Evolutionary conservation across 495 filamentous ascomycete genomes (phyloP).

Genomic region (Daldinia loculata): DNA sequence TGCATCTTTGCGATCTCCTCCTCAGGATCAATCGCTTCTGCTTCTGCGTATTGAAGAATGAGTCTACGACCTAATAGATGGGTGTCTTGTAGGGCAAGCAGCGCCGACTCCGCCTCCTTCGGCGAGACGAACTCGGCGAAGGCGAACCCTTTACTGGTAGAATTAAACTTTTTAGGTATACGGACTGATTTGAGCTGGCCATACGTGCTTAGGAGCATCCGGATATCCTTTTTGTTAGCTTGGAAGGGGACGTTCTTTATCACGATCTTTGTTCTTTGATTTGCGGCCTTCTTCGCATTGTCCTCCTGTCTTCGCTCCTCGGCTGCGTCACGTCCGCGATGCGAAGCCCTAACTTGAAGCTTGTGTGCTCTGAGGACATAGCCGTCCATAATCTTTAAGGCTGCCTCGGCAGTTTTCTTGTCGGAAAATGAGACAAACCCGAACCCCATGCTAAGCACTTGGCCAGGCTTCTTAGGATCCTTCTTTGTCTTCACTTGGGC

Average conservation of each 20-base stretch:
- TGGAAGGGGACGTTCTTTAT: slow-evolving; percentile 99
- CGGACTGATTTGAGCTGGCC: slow-evolving; percentile 91
- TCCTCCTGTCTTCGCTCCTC: slow-evolving; percentile 85
- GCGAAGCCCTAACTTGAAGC: slow-evolving; percentile 81
- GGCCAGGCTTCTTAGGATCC: slow-evolving; percentile 82
- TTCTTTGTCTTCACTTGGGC: slow-evolving; percentile 87
- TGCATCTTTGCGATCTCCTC: slow-evolving; percentile 96
- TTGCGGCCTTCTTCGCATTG: slow-evolving; percentile 72
- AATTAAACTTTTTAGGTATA: slow-evolving; percentile 93
- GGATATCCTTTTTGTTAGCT: slow-evolving; percentile 89
- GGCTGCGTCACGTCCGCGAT: slow-evolving; percentile 84
- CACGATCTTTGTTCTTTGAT: slow-evolving; percentile 86
- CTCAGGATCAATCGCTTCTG: slow-evolving; percentile 88
- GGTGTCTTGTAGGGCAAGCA: slow-evolving; percentile 88
- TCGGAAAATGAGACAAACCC: slow-evolving; percentile 90
- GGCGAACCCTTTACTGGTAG: slow-evolving; percentile 86
- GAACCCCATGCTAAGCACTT: slow-evolving; percentile 93
- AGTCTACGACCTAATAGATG: slow-evolving; percentile 90
- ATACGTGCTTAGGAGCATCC: slow-evolving; percentile 83
- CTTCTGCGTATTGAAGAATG: slow-evolving; percentile 87
- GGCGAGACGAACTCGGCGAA: slow-evolving; percentile 96
- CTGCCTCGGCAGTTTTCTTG: slow-evolving; percentile 78
- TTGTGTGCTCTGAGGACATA: slow-evolving; percentile 85
- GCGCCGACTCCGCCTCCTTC: slow-evolving; percentile 91
- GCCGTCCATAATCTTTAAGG: slow-evolving; percentile 84